phyloP scores from a whole-genome alignment of 208 protist species.

The Strigomonas culicis region DNA sequence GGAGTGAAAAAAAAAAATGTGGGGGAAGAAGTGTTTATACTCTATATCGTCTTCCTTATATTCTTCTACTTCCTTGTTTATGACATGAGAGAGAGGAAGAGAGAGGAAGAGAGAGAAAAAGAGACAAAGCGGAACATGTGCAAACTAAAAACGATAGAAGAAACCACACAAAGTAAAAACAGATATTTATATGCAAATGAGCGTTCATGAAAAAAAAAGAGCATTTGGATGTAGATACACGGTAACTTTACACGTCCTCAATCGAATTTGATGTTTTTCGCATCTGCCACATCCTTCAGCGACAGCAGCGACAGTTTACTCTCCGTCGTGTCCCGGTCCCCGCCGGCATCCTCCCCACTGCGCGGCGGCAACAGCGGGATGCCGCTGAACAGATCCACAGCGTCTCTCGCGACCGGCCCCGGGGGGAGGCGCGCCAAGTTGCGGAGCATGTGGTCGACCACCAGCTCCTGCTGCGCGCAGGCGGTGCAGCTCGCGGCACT shows the following conservation, averaged over 20 bases:
- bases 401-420: too few species aligned
- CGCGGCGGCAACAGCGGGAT: too few species aligned
- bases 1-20: background rate
- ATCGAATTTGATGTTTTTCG: too few species aligned
- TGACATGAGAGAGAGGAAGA: constrained; percentile 6
- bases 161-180: background rate
- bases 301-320: constrained; percentile 19
- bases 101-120: constrained; percentile 4
- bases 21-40: too few species aligned
- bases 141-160: background rate
- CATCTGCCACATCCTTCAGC: constrained; percentile 29
- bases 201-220: constrained; percentile 5
- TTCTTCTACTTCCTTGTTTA: too few species aligned
- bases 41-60: too few species aligned
- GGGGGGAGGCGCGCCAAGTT: too few species aligned
- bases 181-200: background rate
- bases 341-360: too few species aligned
- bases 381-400: too few species aligned
- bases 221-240: background rate
- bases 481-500: too few species aligned
- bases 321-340: background rate
- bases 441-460: too few species aligned
- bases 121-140: background rate
- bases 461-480: too few species aligned
- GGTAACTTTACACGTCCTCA: background rate